A percentile compares a stretch with the other conserved stretches of the same genome.
Evolutionary conservation across 2,329 filamentous ascomycete genomes (phyloP).

Genomic region (Colletotrichum falcatum): DNA sequence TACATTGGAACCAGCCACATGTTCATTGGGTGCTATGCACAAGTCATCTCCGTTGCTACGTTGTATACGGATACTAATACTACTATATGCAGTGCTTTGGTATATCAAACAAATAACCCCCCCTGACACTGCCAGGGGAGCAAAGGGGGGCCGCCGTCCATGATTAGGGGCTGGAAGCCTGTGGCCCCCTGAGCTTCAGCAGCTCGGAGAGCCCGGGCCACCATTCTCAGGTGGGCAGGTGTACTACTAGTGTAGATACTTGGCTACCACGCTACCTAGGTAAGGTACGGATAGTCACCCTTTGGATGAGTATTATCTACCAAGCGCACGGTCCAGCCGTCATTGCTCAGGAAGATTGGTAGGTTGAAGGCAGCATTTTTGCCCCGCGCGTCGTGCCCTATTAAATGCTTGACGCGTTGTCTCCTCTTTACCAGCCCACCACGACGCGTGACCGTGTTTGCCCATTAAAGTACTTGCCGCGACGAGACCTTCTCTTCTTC

Average conservation of each 20-base stretch:
- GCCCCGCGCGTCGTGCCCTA: conserved; percentile 45
- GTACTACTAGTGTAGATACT: neutral
- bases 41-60: neutral
- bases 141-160: conserved; percentile 27
- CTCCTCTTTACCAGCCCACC: conserved; percentile 42
- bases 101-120: conserved; percentile 17
- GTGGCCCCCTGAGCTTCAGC: conserved; percentile 23
- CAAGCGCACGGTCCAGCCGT: conserved; percentile 28
- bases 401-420: conserved; percentile 48
- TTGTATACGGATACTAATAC: neutral
- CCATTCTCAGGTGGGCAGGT: conserved; percentile 19
- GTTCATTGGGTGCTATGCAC: neutral
- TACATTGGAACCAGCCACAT: neutral
- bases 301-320: conserved; percentile 12
- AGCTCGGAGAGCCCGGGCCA: conserved; percentile 38
- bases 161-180: conserved; percentile 25
- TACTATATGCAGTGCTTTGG: neutral
- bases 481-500: conserved; percentile 39
- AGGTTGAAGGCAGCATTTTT: neutral
- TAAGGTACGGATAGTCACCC: no score
- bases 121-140: conserved; percentile 20
- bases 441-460: conserved; percentile 45
- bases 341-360: neutral
- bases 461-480: conserved; percentile 50
- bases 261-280: no score